Conservation (phyloP, 2,329 filamentous ascomycete species). For the Phialemoniopsis sp. region DNA sequence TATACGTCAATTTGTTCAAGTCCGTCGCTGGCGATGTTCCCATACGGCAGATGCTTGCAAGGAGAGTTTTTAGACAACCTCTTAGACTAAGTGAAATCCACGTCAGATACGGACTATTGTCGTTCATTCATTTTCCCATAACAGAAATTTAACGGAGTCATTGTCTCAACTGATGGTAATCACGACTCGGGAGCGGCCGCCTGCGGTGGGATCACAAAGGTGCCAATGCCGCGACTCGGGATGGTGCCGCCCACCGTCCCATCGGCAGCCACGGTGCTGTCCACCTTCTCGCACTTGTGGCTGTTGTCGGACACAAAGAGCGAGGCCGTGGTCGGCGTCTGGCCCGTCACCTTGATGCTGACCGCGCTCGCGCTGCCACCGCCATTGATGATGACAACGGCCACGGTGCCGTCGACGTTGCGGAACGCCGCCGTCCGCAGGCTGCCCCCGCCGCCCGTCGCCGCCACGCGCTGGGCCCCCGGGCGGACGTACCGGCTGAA, state of each 20-base stretch:
- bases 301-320: constrained; percentile 16
- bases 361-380: constrained; percentile 10
- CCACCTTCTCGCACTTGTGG: constrained; percentile 13
- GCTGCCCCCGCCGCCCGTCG: constrained; percentile 14
- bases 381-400: constrained; percentile 28
- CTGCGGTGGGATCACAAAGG: constrained; percentile 8
- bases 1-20: too few relatives aligned
- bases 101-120: too few relatives aligned
- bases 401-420: constrained; percentile 30
- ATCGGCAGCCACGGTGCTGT: constrained; percentile 11
- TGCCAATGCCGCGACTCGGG: constrained; percentile 5
- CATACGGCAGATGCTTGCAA: too few relatives aligned
- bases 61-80: too few relatives aligned
- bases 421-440: constrained; percentile 27
- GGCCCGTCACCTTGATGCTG: constrained; percentile 10
- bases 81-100: too few relatives aligned
- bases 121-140: too few relatives aligned
- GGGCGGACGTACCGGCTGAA: constrained; percentile 32
- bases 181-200: too few relatives aligned
- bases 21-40: too few relatives aligned
- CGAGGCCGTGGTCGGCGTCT: constrained; percentile 6
- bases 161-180: too few relatives aligned
- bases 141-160: too few relatives aligned
- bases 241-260: constrained; percentile 7
- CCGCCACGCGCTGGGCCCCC: constrained; percentile 25